Evolutionary conservation across 805 yeast genomes (phyloP), one percentile per base, ranked within the genome.

Genomic region (Cyberlindnera euphorbiiphila): DNA sequence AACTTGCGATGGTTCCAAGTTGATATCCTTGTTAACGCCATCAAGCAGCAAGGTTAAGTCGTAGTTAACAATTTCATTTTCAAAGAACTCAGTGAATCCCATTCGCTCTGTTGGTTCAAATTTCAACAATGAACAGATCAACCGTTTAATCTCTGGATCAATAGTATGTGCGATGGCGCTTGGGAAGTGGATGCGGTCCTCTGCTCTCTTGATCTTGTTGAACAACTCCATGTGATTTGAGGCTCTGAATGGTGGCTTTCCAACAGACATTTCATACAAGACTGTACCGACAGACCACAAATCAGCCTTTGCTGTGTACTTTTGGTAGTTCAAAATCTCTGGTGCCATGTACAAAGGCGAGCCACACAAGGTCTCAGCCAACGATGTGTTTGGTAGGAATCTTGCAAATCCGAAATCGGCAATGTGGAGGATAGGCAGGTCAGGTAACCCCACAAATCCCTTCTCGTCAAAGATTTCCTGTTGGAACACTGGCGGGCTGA

Each of bases 301-400:
- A 58, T 93, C 98, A 0, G 97, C 98, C 59, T 88, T 89, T 5
- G 98, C 98, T 50, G 89, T 88, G 64, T 93, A 93, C 62, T 88
- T 93, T 59, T 93, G 97, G 56, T 86, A 89, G 46, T 95, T 72
- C 50, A 93, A 67, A 32, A 93, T 93, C 63, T 93, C 98, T 0
- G 98, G 98, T 0, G 98, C 98, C 98, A 93, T 93, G 62, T 93
- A 93, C 29, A 93, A 71, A 4, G 98, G 98, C 9, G 96, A 86
- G 1, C 98, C 98, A 69, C 98, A 93, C 49, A 93, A 68, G 2
- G 98, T 93, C 58, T 93, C 98, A 2, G 98, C 98, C 76, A 93
- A 71, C 2, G 96, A 81, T 2, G 97, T 84, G 34, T 85, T 79
- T 6, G 98, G 98, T 52, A 93, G 69, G 56, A 89, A 85, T 45